Base-by-base conservation (phyloP, 2,329 filamentous ascomycete genomes). In the Claviceps citrina region DNA sequence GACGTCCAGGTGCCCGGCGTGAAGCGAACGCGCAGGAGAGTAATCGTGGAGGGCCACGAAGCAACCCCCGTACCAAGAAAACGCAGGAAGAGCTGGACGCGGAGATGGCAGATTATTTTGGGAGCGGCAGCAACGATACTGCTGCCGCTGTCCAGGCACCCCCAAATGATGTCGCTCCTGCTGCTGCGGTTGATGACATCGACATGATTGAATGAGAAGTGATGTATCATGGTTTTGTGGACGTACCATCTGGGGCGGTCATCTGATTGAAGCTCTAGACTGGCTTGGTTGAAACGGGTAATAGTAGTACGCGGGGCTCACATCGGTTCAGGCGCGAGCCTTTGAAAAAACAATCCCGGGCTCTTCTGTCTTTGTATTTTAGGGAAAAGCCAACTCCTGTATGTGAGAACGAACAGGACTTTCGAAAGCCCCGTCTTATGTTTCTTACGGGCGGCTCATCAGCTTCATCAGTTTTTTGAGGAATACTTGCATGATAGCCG, bases 41-140 rank as follows among this genome's bases (percentile, higher is more conserved):
- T 47, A 63, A 58, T 12, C 57, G 63, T 20, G 59, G 58, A 18
- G 60, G 59, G 10, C 10, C 30, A 31, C 56, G 62, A 19, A 58
- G 59, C 18, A 62, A 66, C 39, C 70, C 71, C 30, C 72, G 84
- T 36, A 70, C 77, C 2, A 81, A 76, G 61, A 94, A 93, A 71
- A 94, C 87, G 0, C 81, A 86, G 49, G 84, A 93, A 51, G 84
- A 95, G 57, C 68, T 95, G 31, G 87, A 95, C 57, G 84, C 84
- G n/a, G 87, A 95, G 62, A 95, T 95, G 87, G 85, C 80, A 24
- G 84, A 94, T 55, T 95, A 95, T 60, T 95, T 85, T 67, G 78
- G 71, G 24, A 65, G 63, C 20, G 44, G 51, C 28, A 65, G 63
- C 19, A 45, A 52, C 38, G 60, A 54, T 38, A 58, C 53, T n/a